Percentiles rank a stretch among this genome's conserved stretches.
Conservation (phyloP, 1,284 basidiomycete genomes). For the Tetrapyrgos nigripes region DNA sequence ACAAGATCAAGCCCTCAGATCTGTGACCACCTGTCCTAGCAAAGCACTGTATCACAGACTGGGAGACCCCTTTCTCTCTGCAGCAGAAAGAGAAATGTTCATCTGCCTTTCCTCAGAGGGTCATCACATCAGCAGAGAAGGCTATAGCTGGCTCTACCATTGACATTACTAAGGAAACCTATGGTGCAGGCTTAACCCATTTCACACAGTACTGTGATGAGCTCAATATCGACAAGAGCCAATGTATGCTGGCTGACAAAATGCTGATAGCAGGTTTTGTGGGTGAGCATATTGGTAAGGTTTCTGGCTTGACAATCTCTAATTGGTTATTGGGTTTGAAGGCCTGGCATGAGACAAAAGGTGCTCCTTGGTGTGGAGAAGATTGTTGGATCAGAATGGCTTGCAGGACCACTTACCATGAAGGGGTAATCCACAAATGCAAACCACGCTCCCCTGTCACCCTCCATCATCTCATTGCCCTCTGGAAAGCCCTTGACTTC, state of each 20-base stretch:
- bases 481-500: neutral
- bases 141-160: neutral
- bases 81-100: too few species aligned
- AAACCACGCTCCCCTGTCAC: constrained; percentile 7
- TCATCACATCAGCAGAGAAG: neutral
- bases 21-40: too few species aligned
- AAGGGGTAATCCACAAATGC: neutral
- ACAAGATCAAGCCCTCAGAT: too few species aligned
- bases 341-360: constrained; percentile 11
- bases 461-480: neutral
- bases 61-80: neutral
- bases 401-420: neutral
- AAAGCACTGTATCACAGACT: neutral
- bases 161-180: constrained; percentile 27
- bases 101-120: neutral
- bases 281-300: too few species aligned
- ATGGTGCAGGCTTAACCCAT: constrained; percentile 38
- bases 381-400: constrained; percentile 2
- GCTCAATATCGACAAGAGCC: constrained; percentile 27
- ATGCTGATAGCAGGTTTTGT: constrained; percentile 30
- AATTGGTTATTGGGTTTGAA: constrained; percentile 9
- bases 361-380: constrained; percentile 9
- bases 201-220: constrained; percentile 43
- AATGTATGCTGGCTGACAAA: constrained; percentile 38
- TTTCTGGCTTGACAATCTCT: neutral